Evolutionary conservation across 768 basidiomycete genomes (phyloP).

Genomic region (Amanita pseudoporphyria): DNA sequence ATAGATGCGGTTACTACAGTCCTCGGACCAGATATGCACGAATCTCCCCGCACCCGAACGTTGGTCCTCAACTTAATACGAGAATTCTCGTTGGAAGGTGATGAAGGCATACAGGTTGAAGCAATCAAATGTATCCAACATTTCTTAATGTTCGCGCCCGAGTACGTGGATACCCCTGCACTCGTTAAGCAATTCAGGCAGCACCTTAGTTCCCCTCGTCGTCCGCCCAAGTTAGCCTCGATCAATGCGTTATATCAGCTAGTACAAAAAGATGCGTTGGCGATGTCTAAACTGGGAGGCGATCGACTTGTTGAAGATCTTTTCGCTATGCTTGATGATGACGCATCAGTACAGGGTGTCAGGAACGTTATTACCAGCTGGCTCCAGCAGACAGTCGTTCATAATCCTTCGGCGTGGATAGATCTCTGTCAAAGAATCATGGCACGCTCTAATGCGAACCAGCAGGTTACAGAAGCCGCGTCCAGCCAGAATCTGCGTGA

Average conservation of each 20-base stretch:
- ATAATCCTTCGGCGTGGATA: slow-evolving; percentile 96
- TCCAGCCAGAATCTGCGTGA: slow-evolving; percentile 52
- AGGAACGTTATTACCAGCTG: slow-evolving; percentile 88
- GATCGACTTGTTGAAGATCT: slow-evolving; percentile 91
- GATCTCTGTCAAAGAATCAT: slow-evolving; percentile 96
- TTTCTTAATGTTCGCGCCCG: slow-evolving; percentile 91
- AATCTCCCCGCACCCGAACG: slow-evolving; percentile 69
- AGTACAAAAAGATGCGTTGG: slow-evolving; percentile 87
- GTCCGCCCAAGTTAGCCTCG: slow-evolving; percentile 86
- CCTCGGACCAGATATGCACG: slow-evolving; percentile 92
- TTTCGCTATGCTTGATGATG: slow-evolving; percentile 92
- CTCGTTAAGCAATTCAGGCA: slow-evolving; percentile 70
- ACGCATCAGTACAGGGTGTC: slow-evolving; percentile 89
- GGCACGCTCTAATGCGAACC: slow-evolving; percentile 83
- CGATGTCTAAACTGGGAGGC: slow-evolving; percentile 89
- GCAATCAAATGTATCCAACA: slow-evolving; percentile 96
- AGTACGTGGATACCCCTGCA: slow-evolving; percentile 72
- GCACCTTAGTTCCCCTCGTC: slow-evolving; percentile 70
- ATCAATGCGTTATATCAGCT: slow-evolving; percentile 96
- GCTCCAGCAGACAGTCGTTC: slow-evolving; percentile 88
- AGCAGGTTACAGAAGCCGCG: slow-evolving; percentile 59
- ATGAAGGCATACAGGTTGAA: slow-evolving; percentile 84
- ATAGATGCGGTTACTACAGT: slow-evolving; percentile 91
- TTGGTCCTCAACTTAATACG: slow-evolving; percentile 79
- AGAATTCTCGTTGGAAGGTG: slow-evolving; percentile 76